Base-by-base conservation (phyloP, 2,329 filamentous ascomycete genomes). In the Salinomyces thailandicus region DNA sequence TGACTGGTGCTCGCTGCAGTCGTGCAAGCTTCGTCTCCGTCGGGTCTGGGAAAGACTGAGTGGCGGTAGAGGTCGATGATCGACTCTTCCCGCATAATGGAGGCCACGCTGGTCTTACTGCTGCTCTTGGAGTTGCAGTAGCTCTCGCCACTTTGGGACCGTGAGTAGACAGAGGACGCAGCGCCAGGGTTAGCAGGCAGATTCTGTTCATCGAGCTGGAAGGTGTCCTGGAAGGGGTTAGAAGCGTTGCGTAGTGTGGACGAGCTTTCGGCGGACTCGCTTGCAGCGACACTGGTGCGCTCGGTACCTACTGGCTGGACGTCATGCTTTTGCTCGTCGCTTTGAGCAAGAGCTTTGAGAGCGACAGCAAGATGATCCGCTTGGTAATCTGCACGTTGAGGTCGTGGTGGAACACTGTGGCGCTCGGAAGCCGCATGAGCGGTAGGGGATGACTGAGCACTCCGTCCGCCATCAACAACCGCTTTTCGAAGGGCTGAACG, bases 51-150 rank as follows among this genome's bases (percentile, higher is more conserved):
- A 16, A 38, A 43, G 35, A 33, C 40, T 14, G 36, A 20, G 20
- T 33, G 31, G 4, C 30, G 30, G 20, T 40, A 40, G n/a, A 43
- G 19, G 13, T 29, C 18, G 16, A 43, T 31, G 19, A 43, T 40
- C 9, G 29, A 28, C 7, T 14, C 11, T 19, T 34, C 24, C 26
- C 35, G n/a, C 12, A 32, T n/a, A 15, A 27, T 26, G 22, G 22
- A 26, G 9, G 22, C 9, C 9, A n/a, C 9, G 9, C 9, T n/a
- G 9, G 9, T n/a, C n/a, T n/a, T 26, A 9, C 9, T 9, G 9
- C 9, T 9, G 9, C 9, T 9, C n/a, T 8, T 8, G n/a, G n/a
- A n/a, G n/a, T n/a, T n/a, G n/a, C n/a, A n/a, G n/a, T n/a, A n/a
- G n/a, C n/a, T n/a, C 7, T 24, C 20, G 20, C 20, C 20, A 14